Base-by-base conservation (phyloP, 1,284 basidiomycete genomes). In the Erythrobasidium hasegawianum region DNA sequence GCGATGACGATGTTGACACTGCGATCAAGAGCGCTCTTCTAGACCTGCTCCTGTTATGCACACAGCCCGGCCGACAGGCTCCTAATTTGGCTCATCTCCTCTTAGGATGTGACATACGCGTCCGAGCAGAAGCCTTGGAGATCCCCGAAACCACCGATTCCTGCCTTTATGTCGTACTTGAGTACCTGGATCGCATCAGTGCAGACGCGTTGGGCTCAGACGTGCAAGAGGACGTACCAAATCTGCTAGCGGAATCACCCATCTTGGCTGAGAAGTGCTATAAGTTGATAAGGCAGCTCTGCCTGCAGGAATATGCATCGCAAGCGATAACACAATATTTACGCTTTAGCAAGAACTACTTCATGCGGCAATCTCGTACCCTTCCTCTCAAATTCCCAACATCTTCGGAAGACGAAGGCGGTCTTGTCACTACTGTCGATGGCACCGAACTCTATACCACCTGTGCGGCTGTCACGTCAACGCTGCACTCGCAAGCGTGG, bases 31-130 rank as follows among this genome's bases (percentile, higher is more conserved):
- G 87, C 1, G 85, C 88, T 0, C 86, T 91, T n/a, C 83, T 98
- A 54, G 88, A 95, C 70, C 81, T 98, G 10, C 81, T 99, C 66
- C 84, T 92, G 47, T 84, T 85, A 60, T 89, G 88, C 69, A 94
- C 93, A 0, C 79, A 83, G n/a, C 76, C 78, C 0, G 81, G 81
- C 50, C 78, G 83, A 10, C 77, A 85, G 0, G 89, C 86, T 66
- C 91, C 94, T 14, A 97, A 95, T 73, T 76, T 97, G 39, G 88
- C 89, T 0, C 92, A 97, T 79, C 89, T 92, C 77, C 80, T 98
- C 9, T 83, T 98, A 38, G 84, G 84, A 5, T 90, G 94, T 75
- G 89, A 83, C 69, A 74, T 81, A 69, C 75, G 78, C 9, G 75
- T 87, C 0, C 78, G 81, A 1, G 29, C 70, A 8, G 73, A 73